These are phyloP conservation scores for Colletotrichum sojae DNA, from an alignment of 2,329 filamentous ascomycete genomes.

Conservation along the genomic window DNA sequence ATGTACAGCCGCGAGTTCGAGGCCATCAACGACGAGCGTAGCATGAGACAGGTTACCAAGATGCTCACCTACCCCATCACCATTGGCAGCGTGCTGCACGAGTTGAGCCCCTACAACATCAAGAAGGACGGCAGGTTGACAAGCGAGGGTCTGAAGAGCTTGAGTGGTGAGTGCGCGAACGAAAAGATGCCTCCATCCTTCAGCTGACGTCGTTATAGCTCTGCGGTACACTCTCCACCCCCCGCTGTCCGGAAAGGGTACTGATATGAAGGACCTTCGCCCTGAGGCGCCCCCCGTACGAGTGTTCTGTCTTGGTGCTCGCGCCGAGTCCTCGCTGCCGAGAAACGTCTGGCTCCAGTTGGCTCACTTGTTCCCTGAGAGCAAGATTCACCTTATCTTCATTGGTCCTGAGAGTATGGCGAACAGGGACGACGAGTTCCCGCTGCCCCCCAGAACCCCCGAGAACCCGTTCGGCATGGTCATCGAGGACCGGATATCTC, in stretches of 20 bases:
- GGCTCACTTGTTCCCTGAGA: conserved; percentile 92
- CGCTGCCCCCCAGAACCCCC: conserved; percentile 86
- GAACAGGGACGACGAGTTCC: conserved; percentile 93
- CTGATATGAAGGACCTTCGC: conserved; percentile 82
- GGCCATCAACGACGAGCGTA: conserved; percentile 91
- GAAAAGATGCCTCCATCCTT: neutral
- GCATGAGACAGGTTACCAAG: conserved; percentile 92
- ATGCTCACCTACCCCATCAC: conserved; percentile 95
- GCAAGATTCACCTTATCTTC: conserved; percentile 92
- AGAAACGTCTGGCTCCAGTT: conserved; percentile 95
- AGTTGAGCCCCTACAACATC: conserved; percentile 92
- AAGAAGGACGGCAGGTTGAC: conserved; percentile 83
- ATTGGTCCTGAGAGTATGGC: conserved; percentile 97
- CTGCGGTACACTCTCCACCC: conserved; percentile 95
- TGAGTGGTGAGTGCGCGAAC: conserved; percentile 78
- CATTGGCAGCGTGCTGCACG: conserved; percentile 91
- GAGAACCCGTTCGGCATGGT: conserved; percentile 94
- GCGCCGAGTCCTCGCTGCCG: conserved; percentile 96
- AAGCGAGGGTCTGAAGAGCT: conserved; percentile 90
- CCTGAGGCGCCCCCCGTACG: conserved; percentile 90
- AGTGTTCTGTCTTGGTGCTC: conserved; percentile 92
- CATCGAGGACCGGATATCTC: conserved; percentile 90
- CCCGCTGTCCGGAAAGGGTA: conserved; percentile 81
- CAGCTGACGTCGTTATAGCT: conserved; percentile 63
- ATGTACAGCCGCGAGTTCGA: conserved; percentile 93